Base-by-base conservation (phyloP, 345 rosid genomes). In the Lepidium aucheri region DNA sequence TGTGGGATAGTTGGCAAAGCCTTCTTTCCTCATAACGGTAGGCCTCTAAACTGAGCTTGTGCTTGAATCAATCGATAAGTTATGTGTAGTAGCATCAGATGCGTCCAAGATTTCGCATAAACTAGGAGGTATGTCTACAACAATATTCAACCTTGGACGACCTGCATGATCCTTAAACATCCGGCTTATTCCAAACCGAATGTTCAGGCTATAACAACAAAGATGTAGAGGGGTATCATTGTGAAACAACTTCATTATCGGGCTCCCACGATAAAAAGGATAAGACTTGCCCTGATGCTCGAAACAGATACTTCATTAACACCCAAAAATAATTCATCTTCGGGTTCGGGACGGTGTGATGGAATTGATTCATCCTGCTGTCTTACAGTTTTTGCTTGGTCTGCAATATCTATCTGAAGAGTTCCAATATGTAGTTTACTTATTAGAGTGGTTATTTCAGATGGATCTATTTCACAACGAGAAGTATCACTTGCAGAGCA, bases 1-100 rank as follows among this genome's bases (percentile, higher is more conserved):
- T 15, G 71, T 87, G 5, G 96, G 89, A 61, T 35, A 51, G 59
- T 78, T 77, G 36, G 41, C 4, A 45, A 56, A 82, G 46, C 78
- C 76, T 13, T 52, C 7, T 61, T 76, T 81, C 77, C 84, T 79
- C 18, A 8, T 49, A 61, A 87, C 79, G 1, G 79, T 82, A 60
- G 35, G 69, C 66, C 83, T 82, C 98, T 97, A 90, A 15, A 63
- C 78, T 50, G 91, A 92, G 65, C 45, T 40, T 73, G 80, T 76
- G 68, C 79, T 79, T 11, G 81, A 84, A 7, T 81, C 86, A 9
- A 39, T 53, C 8, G 3, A 71, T 32, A 73, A 68, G 26, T 81
- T 77, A 43, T 54, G 69, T 13, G 75, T 88, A 77, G 67, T 56
- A 43, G 28, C 65, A 53, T 92, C 76, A 45, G 89, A 76, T 65